phyloP scores from a whole-genome alignment of 2,329 filamentous ascomycete species.

The Fusarium longipes region DNA sequence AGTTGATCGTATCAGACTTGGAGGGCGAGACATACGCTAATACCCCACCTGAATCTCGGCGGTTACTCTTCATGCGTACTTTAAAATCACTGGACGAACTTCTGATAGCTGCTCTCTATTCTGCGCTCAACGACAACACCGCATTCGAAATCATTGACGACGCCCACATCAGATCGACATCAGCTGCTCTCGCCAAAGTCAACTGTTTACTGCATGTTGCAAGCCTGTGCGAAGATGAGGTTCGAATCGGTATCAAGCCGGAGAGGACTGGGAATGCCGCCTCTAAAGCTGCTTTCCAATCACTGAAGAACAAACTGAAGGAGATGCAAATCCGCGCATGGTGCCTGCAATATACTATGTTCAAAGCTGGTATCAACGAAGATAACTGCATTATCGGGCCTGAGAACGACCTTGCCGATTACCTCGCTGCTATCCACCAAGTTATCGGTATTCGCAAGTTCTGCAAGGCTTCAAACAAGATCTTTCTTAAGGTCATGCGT shows the following conservation, averaged over 20 bases:
- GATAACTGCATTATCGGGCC: constrained; percentile 71
- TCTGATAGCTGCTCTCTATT: constrained; percentile 75
- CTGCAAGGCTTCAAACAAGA: constrained; percentile 86
- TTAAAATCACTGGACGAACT: constrained; percentile 84
- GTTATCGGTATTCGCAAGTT: constrained; percentile 85
- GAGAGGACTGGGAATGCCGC: constrained; percentile 68
- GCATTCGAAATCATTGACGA: constrained; percentile 88
- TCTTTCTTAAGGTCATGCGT: constrained; percentile 90
- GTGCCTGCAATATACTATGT: constrained; percentile 84
- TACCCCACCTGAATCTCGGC: constrained; percentile 72
- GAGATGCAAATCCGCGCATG: constrained; percentile 90
- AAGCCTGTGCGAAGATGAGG: constrained; percentile 84
- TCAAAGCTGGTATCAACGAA: constrained; percentile 82
- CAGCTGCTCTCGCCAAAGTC: constrained; percentile 77
- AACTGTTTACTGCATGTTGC: constrained; percentile 81
- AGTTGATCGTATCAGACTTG: constrained; percentile 76
- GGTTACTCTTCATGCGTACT: constrained; percentile 77
- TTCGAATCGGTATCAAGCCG: constrained; percentile 79
- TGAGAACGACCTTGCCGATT: constrained; percentile 80
- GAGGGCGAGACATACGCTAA: constrained; percentile 71
- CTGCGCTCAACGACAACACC: constrained; percentile 72
- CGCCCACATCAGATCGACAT: constrained; percentile 77
- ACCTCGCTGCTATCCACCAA: constrained; percentile 83
- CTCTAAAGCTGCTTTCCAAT: constrained; percentile 65
- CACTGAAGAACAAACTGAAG: constrained; percentile 74